Evolutionary conservation across 352 stramenopile genomes (phyloP), one percentile per base, ranked within the genome.

Genomic region (Phytopythium oedochilum): DNA sequence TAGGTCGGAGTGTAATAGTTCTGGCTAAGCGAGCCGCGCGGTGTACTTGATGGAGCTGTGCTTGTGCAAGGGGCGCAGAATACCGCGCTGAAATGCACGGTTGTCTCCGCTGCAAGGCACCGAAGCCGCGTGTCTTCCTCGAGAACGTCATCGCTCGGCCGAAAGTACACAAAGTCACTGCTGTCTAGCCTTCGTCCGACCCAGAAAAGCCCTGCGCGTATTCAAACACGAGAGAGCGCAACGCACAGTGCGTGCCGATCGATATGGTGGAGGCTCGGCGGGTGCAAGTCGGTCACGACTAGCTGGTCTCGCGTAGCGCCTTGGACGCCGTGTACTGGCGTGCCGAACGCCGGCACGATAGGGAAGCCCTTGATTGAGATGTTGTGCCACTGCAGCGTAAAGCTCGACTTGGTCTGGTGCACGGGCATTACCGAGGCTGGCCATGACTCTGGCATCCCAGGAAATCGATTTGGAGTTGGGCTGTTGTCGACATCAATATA

Each of bases 281-380:
- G 63, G 1, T 53, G 58, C 12, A 70, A 48, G 18, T 59, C 50
- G 12, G 58, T 61, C 14, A 70, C 22, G 2, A 35, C 55, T 28
- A 63, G 53, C 0, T 46, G 8, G 25, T 61, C 50, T 7, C 36
- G 36, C 14, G 58, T 70, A 3, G 61, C 39, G 6, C 63, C 54
- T 23, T 70, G 63, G 5, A 70, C 47, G 1, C 63, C 58, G 23
- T 70, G 59, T 0, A 66, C 57, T 7, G 62, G 65, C 1, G 45
- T 61, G 1, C 62, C 57, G 20, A 70, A 70, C 5, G 62, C 62
- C 2, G 57, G 57, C 4, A 59, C 63, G 22, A 71, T 28, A 5
- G 51, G 63, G 28, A 61, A 71, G 14, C 59, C 59, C 28, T 60
- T 64, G n/a, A 68, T 66, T 0, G 50, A 55, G 12, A 66, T n/a